phyloP scores from a whole-genome alignment of 495 filamentous ascomycete genomes.

The Acidiella bohemica region DNA sequence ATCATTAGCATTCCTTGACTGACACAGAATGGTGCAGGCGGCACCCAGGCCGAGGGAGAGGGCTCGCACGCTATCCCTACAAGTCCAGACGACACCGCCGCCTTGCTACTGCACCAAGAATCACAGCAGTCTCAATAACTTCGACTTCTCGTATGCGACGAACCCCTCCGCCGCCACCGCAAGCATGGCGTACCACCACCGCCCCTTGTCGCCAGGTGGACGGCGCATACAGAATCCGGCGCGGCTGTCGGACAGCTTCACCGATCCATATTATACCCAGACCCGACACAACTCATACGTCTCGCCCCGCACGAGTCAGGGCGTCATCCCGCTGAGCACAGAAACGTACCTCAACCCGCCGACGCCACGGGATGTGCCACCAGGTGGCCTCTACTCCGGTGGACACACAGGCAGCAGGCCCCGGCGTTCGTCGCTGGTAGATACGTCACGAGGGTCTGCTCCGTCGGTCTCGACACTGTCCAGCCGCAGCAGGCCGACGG shows the following conservation, averaged over 20 bases:
- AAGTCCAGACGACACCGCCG: no score
- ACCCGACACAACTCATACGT: conserved; percentile 7
- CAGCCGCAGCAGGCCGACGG: conserved; percentile 15
- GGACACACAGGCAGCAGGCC: conserved; percentile 5
- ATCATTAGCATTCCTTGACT: no score
- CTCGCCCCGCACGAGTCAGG: conserved; percentile 9
- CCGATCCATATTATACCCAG: conserved; percentile 8
- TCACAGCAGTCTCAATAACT: no score
- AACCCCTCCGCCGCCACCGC: no score
- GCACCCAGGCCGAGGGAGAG: no score
- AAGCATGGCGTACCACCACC: conserved; percentile 15
- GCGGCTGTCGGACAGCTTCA: conserved; percentile 11
- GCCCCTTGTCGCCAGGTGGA: conserved; percentile 13
- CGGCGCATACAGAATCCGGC: conserved; percentile 15
- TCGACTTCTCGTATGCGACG: no score
- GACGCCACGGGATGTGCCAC: conserved; percentile 2
- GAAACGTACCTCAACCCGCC: conserved; percentile 16
- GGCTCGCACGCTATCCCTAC: no score
- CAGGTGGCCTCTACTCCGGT: not conserved
- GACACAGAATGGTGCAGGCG: no score
- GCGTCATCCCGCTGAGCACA: conserved; percentile 21
- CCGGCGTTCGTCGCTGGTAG: conserved; percentile 16
- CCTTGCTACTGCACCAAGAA: no score
- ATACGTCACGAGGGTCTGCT: conserved; percentile 7
- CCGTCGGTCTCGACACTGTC: conserved; percentile 1